Evolutionary conservation across 768 basidiomycete genomes (phyloP), one percentile per base, ranked within the genome.

Genomic region (Cyathus striatus): DNA sequence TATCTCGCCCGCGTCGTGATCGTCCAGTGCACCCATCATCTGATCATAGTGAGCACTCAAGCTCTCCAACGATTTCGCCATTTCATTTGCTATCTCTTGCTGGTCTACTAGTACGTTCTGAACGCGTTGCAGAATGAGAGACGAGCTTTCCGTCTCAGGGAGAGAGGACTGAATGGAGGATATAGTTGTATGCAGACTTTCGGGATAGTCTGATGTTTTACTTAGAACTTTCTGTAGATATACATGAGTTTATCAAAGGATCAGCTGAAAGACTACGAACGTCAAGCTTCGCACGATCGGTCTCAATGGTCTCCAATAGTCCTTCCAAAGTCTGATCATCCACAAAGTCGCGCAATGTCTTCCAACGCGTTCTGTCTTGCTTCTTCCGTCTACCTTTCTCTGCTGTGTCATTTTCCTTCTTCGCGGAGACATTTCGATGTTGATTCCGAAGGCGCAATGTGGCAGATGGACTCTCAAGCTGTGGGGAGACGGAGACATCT

Each of bases 251-350:
- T 20, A 38, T 16, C 33, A 25, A 14, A 40, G 20, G 18, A 0
- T 23, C 7, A 13, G 14, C 37, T 33, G 5, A 23, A 32, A 24
- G 18, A 25, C 33, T 10, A 65, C 81, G 43, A 48, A 87, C 88
- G 45, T 91, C 88, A 26, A 91, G 63, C 23, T 68, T 66, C 48
- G 66, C 70, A 38, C 87, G 68, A 43, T 90, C 86, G 43, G 66
- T 72, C 52, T 92, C 90, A 38, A 91, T 77, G 1, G 69, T 70
- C 42, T 91, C 90, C 36, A 85, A 56, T 16, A 80, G 72, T 48
- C 87, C 84, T 41, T 92, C 90, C 26, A 91, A 81, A 5, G 80
- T 84, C 23, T 80, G 73, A 51, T 92, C 90, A 51, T 90, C 86
- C 25, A 90, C 86, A 59, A 92, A 91, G 56, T 91, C 88, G 24